Base-by-base conservation (phyloP, 2,329 filamentous ascomycete genomes). In the Ascochyta koolunga region DNA sequence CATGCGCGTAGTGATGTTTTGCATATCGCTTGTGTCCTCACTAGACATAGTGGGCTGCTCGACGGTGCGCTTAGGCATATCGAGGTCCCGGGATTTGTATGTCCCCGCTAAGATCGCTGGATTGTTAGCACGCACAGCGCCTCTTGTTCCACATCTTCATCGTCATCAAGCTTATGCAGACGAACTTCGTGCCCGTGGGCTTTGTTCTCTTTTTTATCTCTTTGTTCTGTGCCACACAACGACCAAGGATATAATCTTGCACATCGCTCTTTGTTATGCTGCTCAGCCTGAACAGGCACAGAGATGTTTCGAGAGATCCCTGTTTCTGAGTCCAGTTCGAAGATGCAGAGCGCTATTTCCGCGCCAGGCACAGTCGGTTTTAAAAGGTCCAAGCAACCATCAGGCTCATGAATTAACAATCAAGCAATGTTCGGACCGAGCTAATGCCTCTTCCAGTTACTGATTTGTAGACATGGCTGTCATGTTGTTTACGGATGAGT, bases 171-270 rank as follows among this genome's bases (percentile, higher is more conserved):
- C 2, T 33, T 4, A 41, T 25, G 13, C 48, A 49, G 13, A 58
- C 33, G 2, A 45, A 36, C 25, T 44, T 56, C 3, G 35, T 54
- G 31, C 57, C 48, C 0, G 48, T 56, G 0, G 42, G 49, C 16
- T 56, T 42, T 18, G 39, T 56, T 10, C 35, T 11, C 18, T 60
- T 46, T 19, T 53, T 41, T 13, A 5, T 22, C 3, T 31, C 44
- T 40, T 58, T 53, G 11, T 40, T 13, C 5, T 18, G 24, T 15
- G 45, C 33, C 15, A 24, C 33, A 32, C 42, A 50, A 9, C 39
- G 24, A 10, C 27, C 45, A 3, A 33, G 9, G 27, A 51, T 27
- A 19, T 38, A 56, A 16, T 48, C 45, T 21, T 55, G 51, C 2
- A 54, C 41, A 32, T 50, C 36, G n/a, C n/a, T 18, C 38, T 54